Conservation (phyloP, 148 eudicot species). For the Chenopodium album region DNA sequence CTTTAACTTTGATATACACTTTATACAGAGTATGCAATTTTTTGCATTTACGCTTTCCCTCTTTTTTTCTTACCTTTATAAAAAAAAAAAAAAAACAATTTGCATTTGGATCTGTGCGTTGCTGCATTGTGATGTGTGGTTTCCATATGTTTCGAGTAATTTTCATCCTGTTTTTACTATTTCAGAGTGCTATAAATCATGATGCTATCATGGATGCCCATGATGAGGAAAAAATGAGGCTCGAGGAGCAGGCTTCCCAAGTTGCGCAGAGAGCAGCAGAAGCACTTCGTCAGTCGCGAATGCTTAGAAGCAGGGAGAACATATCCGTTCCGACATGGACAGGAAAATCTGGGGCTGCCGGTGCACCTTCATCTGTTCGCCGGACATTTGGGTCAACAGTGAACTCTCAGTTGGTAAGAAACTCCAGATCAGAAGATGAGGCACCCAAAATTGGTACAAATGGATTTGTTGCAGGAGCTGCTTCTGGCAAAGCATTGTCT, state of each 20-base stretch:
- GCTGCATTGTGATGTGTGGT: neutral
- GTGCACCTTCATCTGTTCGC: constrained; percentile 75
- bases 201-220: constrained; percentile 87
- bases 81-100: too few species aligned
- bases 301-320: constrained; percentile 75
- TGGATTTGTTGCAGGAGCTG: constrained; percentile 63
- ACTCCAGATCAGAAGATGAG: constrained; percentile 34
- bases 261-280: constrained; percentile 95
- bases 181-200: constrained; percentile 94
- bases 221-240: constrained; percentile 75
- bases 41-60: too few species aligned
- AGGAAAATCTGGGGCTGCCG: constrained; percentile 85
- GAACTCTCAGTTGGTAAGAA: constrained; percentile 51
- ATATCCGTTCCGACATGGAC: constrained; percentile 92
- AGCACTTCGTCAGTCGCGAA: constrained; percentile 84
- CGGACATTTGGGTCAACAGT: constrained; percentile 83
- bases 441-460: constrained; percentile 33
- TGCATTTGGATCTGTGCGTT: neutral
- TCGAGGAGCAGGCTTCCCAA: constrained; percentile 81
- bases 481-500: constrained; percentile 77
- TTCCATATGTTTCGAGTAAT: neutral
- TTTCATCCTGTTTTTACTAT: neutral
- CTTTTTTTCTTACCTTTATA: too few species aligned
- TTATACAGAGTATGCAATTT: too few species aligned
- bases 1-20: too few species aligned